These are phyloP conservation scores for Polytolypa hystricis DNA, from an alignment of 2,329 filamentous ascomycete genomes.

Conservation along the genomic window DNA sequence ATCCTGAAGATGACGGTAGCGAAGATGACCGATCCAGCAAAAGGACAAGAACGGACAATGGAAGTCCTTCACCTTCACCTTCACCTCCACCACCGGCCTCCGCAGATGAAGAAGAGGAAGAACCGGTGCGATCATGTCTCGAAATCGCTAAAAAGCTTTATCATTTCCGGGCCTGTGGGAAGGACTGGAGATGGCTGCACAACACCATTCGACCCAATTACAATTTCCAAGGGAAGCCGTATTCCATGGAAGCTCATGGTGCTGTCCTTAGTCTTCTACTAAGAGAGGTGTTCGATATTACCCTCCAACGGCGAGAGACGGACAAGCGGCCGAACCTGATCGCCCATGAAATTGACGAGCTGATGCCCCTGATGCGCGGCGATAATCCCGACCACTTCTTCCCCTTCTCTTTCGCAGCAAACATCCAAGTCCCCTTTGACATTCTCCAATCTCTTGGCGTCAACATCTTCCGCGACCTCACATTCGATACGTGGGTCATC, in stretches of 20 bases:
- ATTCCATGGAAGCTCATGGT: slow-evolving; percentile 18
- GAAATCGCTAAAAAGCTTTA: slow-evolving; percentile 19
- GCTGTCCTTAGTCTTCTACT: slow-evolving; percentile 25
- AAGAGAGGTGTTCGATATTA: slow-evolving; percentile 26
- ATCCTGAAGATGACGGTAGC: background rate
- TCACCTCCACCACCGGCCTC: background rate
- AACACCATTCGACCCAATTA: slow-evolving; percentile 20
- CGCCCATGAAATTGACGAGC: slow-evolving; percentile 26
- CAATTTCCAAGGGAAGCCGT: background rate
- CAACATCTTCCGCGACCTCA: slow-evolving; percentile 26
- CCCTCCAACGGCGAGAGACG: slow-evolving; percentile 19
- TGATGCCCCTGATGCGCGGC: slow-evolving; percentile 13
- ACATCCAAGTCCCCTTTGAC: slow-evolving; percentile 28
- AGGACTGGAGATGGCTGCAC: slow-evolving; percentile 26
- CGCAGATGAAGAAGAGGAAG: background rate
- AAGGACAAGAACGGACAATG: too few relatives aligned
- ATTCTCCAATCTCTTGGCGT: slow-evolving; percentile 25
- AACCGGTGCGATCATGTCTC: slow-evolving; percentile 13
- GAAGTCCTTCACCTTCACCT: too few relatives aligned
- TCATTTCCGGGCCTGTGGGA: slow-evolving; percentile 21
- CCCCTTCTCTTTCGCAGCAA: slow-evolving; percentile 24
- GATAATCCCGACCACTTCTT: slow-evolving; percentile 13
- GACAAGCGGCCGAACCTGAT: slow-evolving; percentile 17
- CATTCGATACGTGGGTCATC: slow-evolving; percentile 29
- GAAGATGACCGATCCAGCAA: too few relatives aligned